Conservation (phyloP, 768 basidiomycete genomes). For the Rubroboletus pulcherrimus region DNA sequence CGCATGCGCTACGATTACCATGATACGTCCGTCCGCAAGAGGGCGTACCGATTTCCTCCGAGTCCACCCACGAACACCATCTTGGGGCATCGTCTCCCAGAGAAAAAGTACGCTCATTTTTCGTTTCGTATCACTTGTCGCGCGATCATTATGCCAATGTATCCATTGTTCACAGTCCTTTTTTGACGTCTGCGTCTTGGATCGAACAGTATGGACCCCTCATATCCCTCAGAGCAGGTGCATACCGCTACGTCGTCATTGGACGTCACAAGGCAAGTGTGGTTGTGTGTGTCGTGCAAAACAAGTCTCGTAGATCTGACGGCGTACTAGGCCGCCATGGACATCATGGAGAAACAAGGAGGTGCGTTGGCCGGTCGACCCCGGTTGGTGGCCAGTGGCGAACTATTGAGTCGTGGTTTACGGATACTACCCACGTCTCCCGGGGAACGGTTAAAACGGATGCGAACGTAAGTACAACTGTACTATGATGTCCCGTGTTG, state of each 20-base stretch:
- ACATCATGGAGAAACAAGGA: constrained; percentile 60
- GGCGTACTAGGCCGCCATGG: constrained; percentile 44
- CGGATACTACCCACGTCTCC: constrained; percentile 44
- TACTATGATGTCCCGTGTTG: too few species aligned
- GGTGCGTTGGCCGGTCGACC: constrained; percentile 46
- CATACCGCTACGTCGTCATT: constrained; percentile 14
- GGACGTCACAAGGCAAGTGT: constrained; percentile 17
- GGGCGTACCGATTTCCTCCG: background rate
- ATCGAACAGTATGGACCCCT: constrained; percentile 55
- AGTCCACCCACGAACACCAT: constrained; percentile 4
- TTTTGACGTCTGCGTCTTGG: constrained; percentile 43
- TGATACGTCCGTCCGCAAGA: background rate
- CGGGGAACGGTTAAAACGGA: constrained; percentile 51
- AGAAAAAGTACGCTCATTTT: constrained; percentile 3
- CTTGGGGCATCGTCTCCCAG: background rate
- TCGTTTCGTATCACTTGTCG: background rate
- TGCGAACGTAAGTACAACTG: constrained; percentile 40
- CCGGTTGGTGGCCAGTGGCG: constrained; percentile 42
- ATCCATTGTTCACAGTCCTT: background rate
- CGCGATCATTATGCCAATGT: background rate
- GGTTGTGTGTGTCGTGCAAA: background rate
- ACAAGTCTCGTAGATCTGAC: background rate
- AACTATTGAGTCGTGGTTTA: constrained; percentile 52
- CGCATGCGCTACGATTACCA: background rate
- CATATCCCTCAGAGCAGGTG: constrained; percentile 48